Conservation (phyloP, 768 basidiomycete species). For the Amanita polypyramis region DNA sequence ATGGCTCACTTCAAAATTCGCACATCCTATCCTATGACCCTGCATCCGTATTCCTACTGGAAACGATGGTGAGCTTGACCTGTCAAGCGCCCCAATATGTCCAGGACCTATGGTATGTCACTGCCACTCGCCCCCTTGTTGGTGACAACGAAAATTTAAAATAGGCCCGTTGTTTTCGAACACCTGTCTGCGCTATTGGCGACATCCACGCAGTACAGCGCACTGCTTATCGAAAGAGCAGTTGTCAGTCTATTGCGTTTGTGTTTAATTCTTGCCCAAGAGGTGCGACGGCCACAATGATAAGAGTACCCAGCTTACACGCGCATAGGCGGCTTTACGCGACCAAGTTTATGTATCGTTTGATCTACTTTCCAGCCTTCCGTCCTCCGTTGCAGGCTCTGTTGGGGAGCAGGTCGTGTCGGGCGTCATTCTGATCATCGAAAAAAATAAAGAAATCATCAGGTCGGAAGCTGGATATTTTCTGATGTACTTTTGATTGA, state of each 20-base stretch:
- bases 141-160: neutral
- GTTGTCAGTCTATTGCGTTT: constrained; percentile 82
- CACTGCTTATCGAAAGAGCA: constrained; percentile 87
- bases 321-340: constrained; percentile 57
- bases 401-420: constrained; percentile 89
- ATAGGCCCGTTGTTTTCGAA: constrained; percentile 91
- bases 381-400: constrained; percentile 62
- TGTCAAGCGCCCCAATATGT: constrained; percentile 69
- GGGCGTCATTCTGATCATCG: constrained; percentile 72
- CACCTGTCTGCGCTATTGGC: constrained; percentile 78
- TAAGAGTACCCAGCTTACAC: constrained; percentile 6
- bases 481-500: constrained; percentile 2
- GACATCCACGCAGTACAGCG: constrained; percentile 71
- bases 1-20: constrained; percentile 25
- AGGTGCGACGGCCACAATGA: constrained; percentile 32
- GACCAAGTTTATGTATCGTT: constrained; percentile 95
- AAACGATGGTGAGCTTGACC: constrained; percentile 88
- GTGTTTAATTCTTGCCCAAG: constrained; percentile 72
- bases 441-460: constrained; percentile 64
- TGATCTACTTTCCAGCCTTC: constrained; percentile 78
- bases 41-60: constrained; percentile 87
- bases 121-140: neutral
- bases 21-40: constrained; percentile 85
- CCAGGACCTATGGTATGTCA: constrained; percentile 76
- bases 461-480: constrained; percentile 27